A percentile compares a stretch with the other conserved stretches of the same genome.
These are phyloP conservation scores for Metschnikowia cubensis DNA, from an alignment of 805 yeast species.

Conservation along the genomic window DNA sequence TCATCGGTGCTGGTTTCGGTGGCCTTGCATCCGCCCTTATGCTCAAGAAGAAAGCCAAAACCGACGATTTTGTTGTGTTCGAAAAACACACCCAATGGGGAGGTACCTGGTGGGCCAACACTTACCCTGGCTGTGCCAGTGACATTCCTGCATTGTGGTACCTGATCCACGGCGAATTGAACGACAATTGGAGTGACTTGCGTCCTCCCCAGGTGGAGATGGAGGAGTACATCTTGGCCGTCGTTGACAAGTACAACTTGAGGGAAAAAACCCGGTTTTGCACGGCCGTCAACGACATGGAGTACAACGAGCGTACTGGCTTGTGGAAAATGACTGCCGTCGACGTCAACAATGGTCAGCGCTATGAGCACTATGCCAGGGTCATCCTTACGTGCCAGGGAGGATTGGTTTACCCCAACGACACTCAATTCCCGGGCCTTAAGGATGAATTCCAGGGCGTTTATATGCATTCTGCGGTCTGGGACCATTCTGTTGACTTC, in stretches of 20 bases:
- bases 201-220: conserved; percentile 42
- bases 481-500: conserved; percentile 32
- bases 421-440: conserved; percentile 28
- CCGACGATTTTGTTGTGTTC: conserved; percentile 30
- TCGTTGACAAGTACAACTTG: conserved; percentile 28
- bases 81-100: conserved; percentile 40
- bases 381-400: conserved; percentile 29
- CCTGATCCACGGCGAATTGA: conserved; percentile 31
- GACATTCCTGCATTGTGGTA: conserved; percentile 44
- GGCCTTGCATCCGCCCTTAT: conserved; percentile 34
- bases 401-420: conserved; percentile 36
- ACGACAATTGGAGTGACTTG: conserved; percentile 32
- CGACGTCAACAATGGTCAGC: conserved; percentile 28
- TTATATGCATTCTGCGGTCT: conserved; percentile 40
- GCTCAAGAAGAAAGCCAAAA: conserved; percentile 23
- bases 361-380: conserved; percentile 26
- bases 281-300: conserved; percentile 20
- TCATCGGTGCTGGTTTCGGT: conserved; percentile 41
- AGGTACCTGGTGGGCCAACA: conserved; percentile 45
- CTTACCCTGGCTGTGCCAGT: conserved; percentile 44
- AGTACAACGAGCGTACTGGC: conserved; percentile 23
- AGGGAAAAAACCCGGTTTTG: conserved; percentile 20
- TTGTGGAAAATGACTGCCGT: conserved; percentile 29
- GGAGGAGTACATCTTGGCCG: conserved; percentile 36
- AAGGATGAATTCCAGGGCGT: conserved; percentile 33